phyloP scores from a whole-genome alignment of 352 stramenopile species.

The Aphanomyces stellatus region DNA sequence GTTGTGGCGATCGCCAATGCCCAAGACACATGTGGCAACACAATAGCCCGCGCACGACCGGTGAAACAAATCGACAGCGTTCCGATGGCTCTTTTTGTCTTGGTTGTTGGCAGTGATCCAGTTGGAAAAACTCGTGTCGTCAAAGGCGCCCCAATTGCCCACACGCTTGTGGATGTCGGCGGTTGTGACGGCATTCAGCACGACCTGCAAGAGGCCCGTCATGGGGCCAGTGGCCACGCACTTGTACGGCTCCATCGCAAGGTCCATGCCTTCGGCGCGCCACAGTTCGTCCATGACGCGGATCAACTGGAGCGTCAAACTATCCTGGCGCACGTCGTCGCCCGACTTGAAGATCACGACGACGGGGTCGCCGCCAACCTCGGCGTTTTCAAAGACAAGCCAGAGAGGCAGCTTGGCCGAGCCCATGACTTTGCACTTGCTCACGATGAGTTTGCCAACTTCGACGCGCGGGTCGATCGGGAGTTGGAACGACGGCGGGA shows the following conservation, averaged over 20 bases:
- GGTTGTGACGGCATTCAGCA: constrained; percentile 89
- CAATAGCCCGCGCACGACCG: constrained; percentile 87
- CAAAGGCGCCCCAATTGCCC: constrained; percentile 73
- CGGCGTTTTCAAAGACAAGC: constrained; percentile 15
- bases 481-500: constrained; percentile 32
- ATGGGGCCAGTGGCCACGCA: constrained; percentile 86
- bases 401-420: constrained; percentile 45
- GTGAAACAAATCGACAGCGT: constrained; percentile 75
- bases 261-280: constrained; percentile 85
- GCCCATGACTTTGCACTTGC: constrained; percentile 48
- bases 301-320: constrained; percentile 89
- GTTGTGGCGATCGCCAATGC: constrained; percentile 92
- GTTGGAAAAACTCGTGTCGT: constrained; percentile 76
- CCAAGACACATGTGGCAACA: constrained; percentile 90
- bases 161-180: constrained; percentile 82
- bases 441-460: constrained; percentile 27
- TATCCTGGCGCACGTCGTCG: constrained; percentile 93
- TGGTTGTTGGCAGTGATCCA: constrained; percentile 81
- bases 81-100: constrained; percentile 52
- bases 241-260: constrained; percentile 89
- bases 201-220: constrained; percentile 88
- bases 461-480: constrained; percentile 33
- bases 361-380: constrained; percentile 53
- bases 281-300: constrained; percentile 91
- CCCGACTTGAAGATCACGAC: constrained; percentile 92